These are phyloP conservation scores for Cladobotryum mycophilum DNA, from an alignment of 2,329 filamentous ascomycete genomes.

Conservation along the genomic window DNA sequence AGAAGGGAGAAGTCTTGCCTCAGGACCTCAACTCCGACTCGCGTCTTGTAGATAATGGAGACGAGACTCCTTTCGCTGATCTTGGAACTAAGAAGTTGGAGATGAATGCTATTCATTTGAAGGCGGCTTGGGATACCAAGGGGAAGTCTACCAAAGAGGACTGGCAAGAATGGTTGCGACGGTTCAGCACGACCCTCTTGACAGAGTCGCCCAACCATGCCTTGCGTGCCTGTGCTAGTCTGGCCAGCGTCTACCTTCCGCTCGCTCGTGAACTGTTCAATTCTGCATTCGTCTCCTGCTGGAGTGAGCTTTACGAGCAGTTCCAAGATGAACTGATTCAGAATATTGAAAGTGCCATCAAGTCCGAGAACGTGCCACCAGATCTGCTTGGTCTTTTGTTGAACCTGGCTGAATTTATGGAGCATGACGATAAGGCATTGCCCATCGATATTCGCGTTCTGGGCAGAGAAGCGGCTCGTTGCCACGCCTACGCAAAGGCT, in stretches of 20 bases:
- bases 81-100: slow-evolving; percentile 89
- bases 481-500: slow-evolving; percentile 96
- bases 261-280: slow-evolving; percentile 95
- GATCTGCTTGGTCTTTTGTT: slow-evolving; percentile 91
- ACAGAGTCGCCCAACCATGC: slow-evolving; percentile 96
- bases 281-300: slow-evolving; percentile 97
- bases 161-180: slow-evolving; percentile 98
- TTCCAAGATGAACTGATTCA: slow-evolving; percentile 95
- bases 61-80: slow-evolving; percentile 77
- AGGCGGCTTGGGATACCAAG: slow-evolving; percentile 93
- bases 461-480: slow-evolving; percentile 90
- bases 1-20: slow-evolving; percentile 90
- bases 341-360: slow-evolving; percentile 92
- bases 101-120: slow-evolving; percentile 95
- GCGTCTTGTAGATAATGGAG: slow-evolving; percentile 67
- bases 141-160: slow-evolving; percentile 97
- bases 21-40: slow-evolving; percentile 88
- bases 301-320: slow-evolving; percentile 94
- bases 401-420: slow-evolving; percentile 98
- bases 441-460: slow-evolving; percentile 95
- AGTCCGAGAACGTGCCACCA: slow-evolving; percentile 89
- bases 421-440: slow-evolving; percentile 96
- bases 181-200: slow-evolving; percentile 90
- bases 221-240: slow-evolving; percentile 80
- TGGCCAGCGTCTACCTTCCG: slow-evolving; percentile 87